phyloP scores from a whole-genome alignment of 257 asterid species.

The Penstemon barbatus region DNA sequence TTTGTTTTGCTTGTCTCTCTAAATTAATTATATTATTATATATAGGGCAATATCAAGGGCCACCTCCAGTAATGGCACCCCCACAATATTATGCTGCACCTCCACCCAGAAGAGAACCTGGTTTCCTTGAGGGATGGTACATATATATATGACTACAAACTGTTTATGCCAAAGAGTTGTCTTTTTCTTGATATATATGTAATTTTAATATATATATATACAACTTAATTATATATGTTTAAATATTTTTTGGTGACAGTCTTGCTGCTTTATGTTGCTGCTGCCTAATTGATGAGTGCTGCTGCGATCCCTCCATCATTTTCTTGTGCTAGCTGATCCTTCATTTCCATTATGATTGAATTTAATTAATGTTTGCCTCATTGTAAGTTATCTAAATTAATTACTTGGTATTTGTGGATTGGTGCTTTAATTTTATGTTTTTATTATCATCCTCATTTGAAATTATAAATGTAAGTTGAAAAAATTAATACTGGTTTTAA shows the following conservation, averaged over 20 bases:
- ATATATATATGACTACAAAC: no score
- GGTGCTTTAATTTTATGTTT: no score
- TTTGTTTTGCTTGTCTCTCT: not conserved
- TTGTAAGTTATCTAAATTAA: no score
- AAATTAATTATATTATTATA: not conserved
- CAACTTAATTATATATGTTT: not conserved
- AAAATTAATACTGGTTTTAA: no score
- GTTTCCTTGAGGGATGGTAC: constrained; percentile 86
- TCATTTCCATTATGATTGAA: not conserved
- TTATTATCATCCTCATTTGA: no score
- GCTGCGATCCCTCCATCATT: constrained; percentile 76
- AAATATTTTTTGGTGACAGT: constrained; percentile 36
- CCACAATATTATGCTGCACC: constrained; percentile 80
- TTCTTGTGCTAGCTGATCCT: constrained; percentile 39
- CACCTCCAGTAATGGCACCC: constrained; percentile 90
- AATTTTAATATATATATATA: not conserved
- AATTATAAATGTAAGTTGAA: no score
- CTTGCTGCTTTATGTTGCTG: constrained; percentile 81
- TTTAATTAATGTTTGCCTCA: no score
- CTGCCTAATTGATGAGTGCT: constrained; percentile 75
- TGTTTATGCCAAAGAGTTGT: no score
- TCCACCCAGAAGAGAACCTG: constrained; percentile 60
- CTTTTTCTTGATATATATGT: no score
- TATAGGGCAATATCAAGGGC: constrained; percentile 77
- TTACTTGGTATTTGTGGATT: no score